Evolutionary conservation across 2,329 filamentous ascomycete species (phyloP).

Genomic region (Pseudopithomyces maydicus): DNA sequence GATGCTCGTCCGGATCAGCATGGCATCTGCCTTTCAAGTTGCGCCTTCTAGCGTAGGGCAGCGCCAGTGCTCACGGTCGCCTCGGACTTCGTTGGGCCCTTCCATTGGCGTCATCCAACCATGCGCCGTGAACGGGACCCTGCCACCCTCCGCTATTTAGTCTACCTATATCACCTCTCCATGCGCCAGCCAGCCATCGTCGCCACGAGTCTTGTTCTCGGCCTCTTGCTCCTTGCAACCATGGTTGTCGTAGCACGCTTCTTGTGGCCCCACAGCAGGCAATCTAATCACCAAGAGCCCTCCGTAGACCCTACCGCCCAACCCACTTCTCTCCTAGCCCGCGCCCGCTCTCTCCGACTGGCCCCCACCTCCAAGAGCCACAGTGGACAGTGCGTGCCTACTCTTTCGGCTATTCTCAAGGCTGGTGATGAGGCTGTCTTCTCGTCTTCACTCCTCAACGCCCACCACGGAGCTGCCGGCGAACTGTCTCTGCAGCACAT

Average conservation of each 20-base stretch:
- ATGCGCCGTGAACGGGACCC: constrained; percentile 8
- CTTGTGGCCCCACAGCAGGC: constrained; percentile 26
- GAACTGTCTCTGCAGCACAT: constrained; percentile 31
- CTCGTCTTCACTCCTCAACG: constrained; percentile 31
- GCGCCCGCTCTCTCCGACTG: constrained; percentile 25
- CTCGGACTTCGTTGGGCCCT: constrained; percentile 23
- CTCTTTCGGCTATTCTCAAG: constrained; percentile 36
- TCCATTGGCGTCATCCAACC: constrained; percentile 27
- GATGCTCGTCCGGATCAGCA: not conserved
- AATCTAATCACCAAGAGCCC: constrained; percentile 18
- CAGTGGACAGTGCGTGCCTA: constrained; percentile 28
- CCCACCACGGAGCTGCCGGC: constrained; percentile 25
- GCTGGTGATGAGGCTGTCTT: constrained; percentile 39
- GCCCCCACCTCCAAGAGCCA: constrained; percentile 25
- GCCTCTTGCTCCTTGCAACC: constrained; percentile 17
- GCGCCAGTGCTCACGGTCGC: not conserved
- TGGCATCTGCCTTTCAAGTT: not conserved
- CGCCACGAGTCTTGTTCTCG: constrained; percentile 20
- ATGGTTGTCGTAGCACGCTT: constrained; percentile 39
- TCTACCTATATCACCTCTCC: constrained; percentile 21
- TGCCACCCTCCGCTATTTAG: constrained; percentile 18
- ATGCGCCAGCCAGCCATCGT: constrained; percentile 24
- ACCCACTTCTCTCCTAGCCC: constrained; percentile 17
- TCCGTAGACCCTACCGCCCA: constrained; percentile 20
- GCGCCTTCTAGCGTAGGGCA: not conserved